phyloP scores from a whole-genome alignment of 306 rosid genomes.

The Malus fusca region DNA sequence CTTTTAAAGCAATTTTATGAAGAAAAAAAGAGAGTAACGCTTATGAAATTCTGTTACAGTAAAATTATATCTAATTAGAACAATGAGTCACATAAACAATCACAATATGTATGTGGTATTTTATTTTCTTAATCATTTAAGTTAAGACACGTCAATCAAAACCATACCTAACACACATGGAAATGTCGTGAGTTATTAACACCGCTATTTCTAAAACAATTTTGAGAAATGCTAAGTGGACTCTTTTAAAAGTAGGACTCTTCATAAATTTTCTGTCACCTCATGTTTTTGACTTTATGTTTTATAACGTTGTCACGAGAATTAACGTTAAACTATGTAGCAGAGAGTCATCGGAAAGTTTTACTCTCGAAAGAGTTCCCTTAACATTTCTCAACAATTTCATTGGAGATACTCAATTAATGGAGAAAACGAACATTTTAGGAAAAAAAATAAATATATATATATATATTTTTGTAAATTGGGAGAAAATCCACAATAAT shows the following conservation, averaged over 20 bases:
- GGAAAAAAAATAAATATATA: not conserved
- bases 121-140: too few relatives aligned
- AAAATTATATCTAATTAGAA: not conserved
- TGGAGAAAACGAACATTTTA: not conserved
- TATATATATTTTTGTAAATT: not conserved
- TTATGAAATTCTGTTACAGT: too few relatives aligned
- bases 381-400: not conserved
- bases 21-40: not conserved
- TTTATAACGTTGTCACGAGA: too few relatives aligned
- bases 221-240: too few relatives aligned
- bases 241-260: too few relatives aligned
- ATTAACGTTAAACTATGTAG: too few relatives aligned
- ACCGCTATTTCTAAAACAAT: not conserved
- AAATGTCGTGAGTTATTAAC: not conserved
- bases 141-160: not conserved
- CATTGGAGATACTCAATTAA: not conserved
- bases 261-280: too few relatives aligned
- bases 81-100: too few relatives aligned
- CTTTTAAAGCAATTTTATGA: too few relatives aligned
- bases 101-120: not conserved
- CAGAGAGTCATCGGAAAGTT: accelerated
- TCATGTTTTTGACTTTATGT: too few relatives aligned
- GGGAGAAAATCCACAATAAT: not conserved
- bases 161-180: not conserved
- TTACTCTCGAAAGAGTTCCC: too few relatives aligned